Evolutionary conservation across 2,329 filamentous ascomycete species (phyloP), one percentile per base, ranked within the genome.

Genomic region (Fusarium sp.): DNA sequence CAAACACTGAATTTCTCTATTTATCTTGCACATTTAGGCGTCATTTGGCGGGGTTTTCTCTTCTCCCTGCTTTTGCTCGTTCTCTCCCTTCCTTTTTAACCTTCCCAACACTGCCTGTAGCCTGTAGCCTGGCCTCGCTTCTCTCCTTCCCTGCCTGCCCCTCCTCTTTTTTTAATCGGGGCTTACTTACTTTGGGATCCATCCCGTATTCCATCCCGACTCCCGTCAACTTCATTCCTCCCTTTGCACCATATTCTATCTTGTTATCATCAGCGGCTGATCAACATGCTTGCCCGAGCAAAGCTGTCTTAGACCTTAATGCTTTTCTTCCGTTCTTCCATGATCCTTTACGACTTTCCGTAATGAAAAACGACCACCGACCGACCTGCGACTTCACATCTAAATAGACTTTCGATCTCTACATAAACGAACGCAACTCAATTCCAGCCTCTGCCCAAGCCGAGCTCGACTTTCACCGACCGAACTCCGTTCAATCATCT

Each of bases 261-360:
- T 57, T 62, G 49, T 51, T 61, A 52, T 39, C 70, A 67, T 62
- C 70, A 60, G 63, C 55, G 60, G 69, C 71, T 74, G 56, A 75
- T 69, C 54, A 52, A 62, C 52, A 58, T 58, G 54, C 55, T 68
- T 72, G 60, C 56, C 37, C 62, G 52, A 67, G 46, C 66, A 67
- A 67, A 65, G 62, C 64, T 71, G 66, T 69, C 64, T 68, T 74
- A 72, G 71, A 71, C 65, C 59, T 75, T 75, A 74, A 75, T 75
- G 61, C 72, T 60, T 73, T 75, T 69, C 60, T 70, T 58, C 60
- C 69, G 58, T 65, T 60, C 52, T 75, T 58, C 62, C 43, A 74
- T 64, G 71, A 75, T 75, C 62, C 48, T 63, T 73, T 59, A 75
- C 73, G 71, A 73, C 69, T 56, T 68, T 68, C 66, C 64, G 74